These are phyloP conservation scores for Astrothelium subdiscretum DNA, from an alignment of 495 filamentous ascomycete species.

Conservation along the genomic window DNA sequence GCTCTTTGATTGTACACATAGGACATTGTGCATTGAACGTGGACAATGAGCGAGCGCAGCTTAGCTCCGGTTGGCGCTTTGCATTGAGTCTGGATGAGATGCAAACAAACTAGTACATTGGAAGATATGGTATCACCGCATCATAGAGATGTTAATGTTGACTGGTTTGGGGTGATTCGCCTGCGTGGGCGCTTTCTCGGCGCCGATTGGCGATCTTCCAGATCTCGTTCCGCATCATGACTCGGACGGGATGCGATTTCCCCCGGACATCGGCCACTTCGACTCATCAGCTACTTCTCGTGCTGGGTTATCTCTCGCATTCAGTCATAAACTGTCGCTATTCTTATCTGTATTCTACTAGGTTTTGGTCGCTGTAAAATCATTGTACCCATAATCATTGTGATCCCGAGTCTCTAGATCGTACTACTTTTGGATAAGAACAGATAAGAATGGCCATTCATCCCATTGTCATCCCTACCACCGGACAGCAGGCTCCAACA, in stretches of 20 bases:
- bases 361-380: neutral
- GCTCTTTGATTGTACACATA: too few species aligned
- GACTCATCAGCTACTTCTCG: neutral
- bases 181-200: neutral
- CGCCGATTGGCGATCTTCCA: neutral
- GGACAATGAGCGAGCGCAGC: too few species aligned
- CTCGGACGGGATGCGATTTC: neutral
- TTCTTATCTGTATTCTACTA: neutral
- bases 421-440: neutral
- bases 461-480: neutral
- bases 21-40: too few species aligned
- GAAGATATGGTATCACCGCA: too few species aligned
- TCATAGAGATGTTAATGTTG: too few species aligned
- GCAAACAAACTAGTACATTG: too few species aligned
- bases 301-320: neutral
- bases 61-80: too few species aligned
- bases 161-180: neutral
- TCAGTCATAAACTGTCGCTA: neutral
- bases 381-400: neutral
- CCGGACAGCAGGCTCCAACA: neutral
- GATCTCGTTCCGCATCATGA: neutral
- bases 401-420: neutral
- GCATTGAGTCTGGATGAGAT: too few species aligned
- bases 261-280: neutral
- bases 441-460: neutral